Conservation (phyloP, 306 rosid genomes). For the Adenanthera pavonina region DNA sequence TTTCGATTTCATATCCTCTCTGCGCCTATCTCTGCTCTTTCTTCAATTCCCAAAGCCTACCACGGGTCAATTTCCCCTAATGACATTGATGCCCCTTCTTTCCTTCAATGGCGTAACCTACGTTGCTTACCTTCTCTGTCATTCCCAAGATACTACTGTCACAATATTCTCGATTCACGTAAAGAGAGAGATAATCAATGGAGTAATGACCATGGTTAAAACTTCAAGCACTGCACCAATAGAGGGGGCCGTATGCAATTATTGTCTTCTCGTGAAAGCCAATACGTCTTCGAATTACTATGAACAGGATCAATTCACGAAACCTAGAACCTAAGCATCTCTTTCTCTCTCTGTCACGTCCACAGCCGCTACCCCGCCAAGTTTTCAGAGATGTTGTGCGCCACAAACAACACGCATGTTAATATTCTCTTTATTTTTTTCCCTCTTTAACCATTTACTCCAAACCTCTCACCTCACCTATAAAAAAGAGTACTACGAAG, state of each 20-base stretch:
- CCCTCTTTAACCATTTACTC: no score
- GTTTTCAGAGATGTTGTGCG: conserved; percentile 91
- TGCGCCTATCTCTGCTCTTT: no score
- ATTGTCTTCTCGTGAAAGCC: conserved; percentile 38
- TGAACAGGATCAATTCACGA: conserved; percentile 4
- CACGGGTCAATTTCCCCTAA: no score
- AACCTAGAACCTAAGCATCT: conserved; percentile 39
- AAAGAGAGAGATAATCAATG: background rate
- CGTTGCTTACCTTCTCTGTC: conserved; percentile 48
- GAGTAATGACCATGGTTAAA: conserved; percentile 44
- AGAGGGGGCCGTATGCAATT: background rate
- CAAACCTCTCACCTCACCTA: conserved; percentile 37
- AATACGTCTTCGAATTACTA: background rate
- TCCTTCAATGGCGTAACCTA: conserved; percentile 50
- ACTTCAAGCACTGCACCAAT: background rate
- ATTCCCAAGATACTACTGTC: conserved; percentile 70
- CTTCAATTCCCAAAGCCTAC: no score
- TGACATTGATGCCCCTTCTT: conserved; percentile 44
- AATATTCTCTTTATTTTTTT: conserved; percentile 16
- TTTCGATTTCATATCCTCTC: no score
- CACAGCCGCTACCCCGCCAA: conserved; percentile 72
- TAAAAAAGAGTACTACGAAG: conserved; percentile 7
- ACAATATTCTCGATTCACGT: no score
- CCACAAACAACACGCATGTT: conserved; percentile 98
- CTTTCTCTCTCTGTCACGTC: conserved; percentile 22